A percentile compares a stretch with the other conserved stretches of the same genome.
phyloP scores from a whole-genome alignment of 2,329 filamentous ascomycete genomes.

The Claviceps digitariae region DNA sequence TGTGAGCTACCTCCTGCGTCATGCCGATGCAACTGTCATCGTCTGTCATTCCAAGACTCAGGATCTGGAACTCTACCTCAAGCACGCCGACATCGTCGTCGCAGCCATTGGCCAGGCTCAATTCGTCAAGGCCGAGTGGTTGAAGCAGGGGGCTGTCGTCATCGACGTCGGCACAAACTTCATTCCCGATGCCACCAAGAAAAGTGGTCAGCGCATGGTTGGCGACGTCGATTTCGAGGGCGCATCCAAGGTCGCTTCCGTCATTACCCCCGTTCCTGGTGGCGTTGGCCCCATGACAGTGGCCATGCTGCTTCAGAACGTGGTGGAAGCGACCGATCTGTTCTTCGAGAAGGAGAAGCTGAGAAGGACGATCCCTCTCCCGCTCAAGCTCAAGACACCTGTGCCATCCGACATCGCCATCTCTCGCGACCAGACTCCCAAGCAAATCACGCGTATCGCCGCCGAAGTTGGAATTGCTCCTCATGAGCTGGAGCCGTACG shows the following conservation, averaged over 20 bases:
- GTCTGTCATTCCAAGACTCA: conserved; percentile 86
- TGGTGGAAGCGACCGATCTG: conserved; percentile 69
- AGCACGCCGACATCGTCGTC: conserved; percentile 76
- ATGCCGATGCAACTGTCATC: conserved; percentile 92
- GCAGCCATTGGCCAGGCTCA: conserved; percentile 79
- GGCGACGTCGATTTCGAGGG: conserved; percentile 90
- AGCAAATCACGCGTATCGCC: conserved; percentile 74
- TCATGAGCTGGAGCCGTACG: conserved; percentile 90
- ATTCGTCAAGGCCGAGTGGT: conserved; percentile 89
- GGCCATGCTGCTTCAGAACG: conserved; percentile 93
- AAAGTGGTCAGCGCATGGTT: conserved; percentile 82
- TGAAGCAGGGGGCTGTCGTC: conserved; percentile 89
- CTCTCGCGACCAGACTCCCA: conserved; percentile 80
- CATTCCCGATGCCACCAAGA: conserved; percentile 75
- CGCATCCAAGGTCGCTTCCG: conserved; percentile 71
- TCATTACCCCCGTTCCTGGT: conserved; percentile 91
- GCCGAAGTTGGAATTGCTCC: conserved; percentile 74
- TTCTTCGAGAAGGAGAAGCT: conserved; percentile 76
- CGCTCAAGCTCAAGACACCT: conserved; percentile 62
- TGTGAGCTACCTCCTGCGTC: conserved; percentile 88
- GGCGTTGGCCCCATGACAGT: conserved; percentile 98
- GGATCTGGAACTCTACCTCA: conserved; percentile 59
- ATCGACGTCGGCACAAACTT: conserved; percentile 98
- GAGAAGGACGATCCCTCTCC: conserved; percentile 68
- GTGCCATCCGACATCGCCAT: conserved; percentile 95